These are phyloP conservation scores for Phytophthora melonis DNA, from an alignment of 352 stramenopile genomes.

Conservation along the genomic window DNA sequence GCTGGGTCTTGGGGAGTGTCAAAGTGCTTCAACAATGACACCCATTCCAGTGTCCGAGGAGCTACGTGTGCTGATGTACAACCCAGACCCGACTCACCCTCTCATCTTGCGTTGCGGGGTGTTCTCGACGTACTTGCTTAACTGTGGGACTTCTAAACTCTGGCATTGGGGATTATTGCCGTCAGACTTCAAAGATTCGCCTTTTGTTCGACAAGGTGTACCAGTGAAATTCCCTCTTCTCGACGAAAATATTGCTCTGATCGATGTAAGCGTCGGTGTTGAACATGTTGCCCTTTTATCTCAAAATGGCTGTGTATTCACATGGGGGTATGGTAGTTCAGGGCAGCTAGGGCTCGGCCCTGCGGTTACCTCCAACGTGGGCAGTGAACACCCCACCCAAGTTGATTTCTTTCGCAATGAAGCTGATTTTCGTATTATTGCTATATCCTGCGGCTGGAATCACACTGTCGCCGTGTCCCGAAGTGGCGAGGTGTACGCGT, in stretches of 20 bases:
- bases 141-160: slow-evolving; percentile 23
- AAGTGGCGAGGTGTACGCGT: slow-evolving; percentile 39
- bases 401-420: slow-evolving; percentile 43
- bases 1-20: slow-evolving; percentile 49
- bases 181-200: slow-evolving; percentile 4
- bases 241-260: slow-evolving; percentile 18
- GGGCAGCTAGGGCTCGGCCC: slow-evolving; percentile 52
- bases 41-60: slow-evolving; percentile 20
- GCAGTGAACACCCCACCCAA: slow-evolving; percentile 12
- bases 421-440: slow-evolving; percentile 11
- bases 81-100: neutral
- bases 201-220: slow-evolving; percentile 29
- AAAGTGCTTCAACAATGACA: slow-evolving; percentile 29
- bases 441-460: slow-evolving; percentile 46
- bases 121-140: slow-evolving; percentile 45
- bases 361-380: slow-evolving; percentile 18
- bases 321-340: slow-evolving; percentile 43
- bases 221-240: slow-evolving; percentile 33
- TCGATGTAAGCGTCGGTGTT: slow-evolving; percentile 37
- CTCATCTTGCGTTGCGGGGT: slow-evolving; percentile 42
- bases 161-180: slow-evolving; percentile 53
- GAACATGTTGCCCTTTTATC: slow-evolving; percentile 46
- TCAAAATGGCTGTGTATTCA: slow-evolving; percentile 39
- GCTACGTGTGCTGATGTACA: slow-evolving; percentile 23
- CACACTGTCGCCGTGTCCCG: slow-evolving; percentile 43